These are phyloP conservation scores for Solanum etuberosum DNA, from an alignment of 257 asterid species.

Conservation along the genomic window DNA sequence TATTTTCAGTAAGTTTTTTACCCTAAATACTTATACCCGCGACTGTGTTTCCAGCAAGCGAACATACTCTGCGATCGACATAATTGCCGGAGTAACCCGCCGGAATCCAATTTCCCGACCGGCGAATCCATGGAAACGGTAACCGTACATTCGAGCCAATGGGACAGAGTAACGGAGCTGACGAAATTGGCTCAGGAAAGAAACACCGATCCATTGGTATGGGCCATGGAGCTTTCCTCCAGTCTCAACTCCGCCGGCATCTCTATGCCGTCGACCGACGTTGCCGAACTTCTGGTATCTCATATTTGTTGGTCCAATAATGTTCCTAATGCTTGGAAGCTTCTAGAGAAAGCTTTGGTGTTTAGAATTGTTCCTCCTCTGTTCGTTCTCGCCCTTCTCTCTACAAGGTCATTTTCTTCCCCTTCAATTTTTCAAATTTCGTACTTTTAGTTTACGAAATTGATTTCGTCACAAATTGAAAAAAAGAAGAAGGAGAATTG, in stretches of 20 bases:
- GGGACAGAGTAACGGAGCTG: constrained; percentile 56
- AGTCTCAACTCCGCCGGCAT: constrained; percentile 48
- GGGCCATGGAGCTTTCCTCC: constrained; percentile 69
- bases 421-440: not conserved
- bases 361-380: constrained; percentile 67
- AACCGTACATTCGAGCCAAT: constrained; percentile 13
- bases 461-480: not conserved
- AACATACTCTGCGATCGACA: not conserved
- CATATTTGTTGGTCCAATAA: constrained; percentile 88
- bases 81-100: not conserved
- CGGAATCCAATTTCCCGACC: not conserved
- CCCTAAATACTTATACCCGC: not conserved
- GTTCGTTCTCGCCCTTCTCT: constrained; percentile 73
- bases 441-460: not conserved
- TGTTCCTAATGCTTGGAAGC: constrained; percentile 74
- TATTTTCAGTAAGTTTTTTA: not conserved
- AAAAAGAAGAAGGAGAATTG: not conserved
- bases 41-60: not conserved
- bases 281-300: constrained; percentile 58
- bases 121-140: constrained; percentile 5
- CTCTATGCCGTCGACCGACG: constrained; percentile 61
- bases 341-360: constrained; percentile 72
- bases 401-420: constrained; percentile 38
- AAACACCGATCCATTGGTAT: constrained; percentile 67
- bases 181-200: constrained; percentile 70